Evolutionary conservation across 768 basidiomycete genomes (phyloP), one percentile per base, ranked within the genome.

Genomic region (Steccherinum ochraceum): DNA sequence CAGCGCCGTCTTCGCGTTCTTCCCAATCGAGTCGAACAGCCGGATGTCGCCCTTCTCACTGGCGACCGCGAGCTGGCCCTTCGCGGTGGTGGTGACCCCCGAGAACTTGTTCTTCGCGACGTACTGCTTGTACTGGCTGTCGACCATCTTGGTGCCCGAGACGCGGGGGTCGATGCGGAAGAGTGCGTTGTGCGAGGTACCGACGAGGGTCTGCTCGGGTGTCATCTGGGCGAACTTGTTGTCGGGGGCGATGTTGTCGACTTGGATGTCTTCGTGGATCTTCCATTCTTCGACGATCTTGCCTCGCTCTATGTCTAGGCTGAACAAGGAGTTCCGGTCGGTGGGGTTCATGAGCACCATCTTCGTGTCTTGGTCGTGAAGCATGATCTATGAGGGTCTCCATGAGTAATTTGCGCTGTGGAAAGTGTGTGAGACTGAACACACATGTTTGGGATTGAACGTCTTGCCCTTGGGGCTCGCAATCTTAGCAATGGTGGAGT

Each of bases 271-370:
- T 27, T 97, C 92, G 64, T 93, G 86, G n/a, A 99, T 84, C 64
- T 93, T 95, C 93, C 93, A 97, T 66, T 99, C 96, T 64, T 99
- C 96, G 19, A 98, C 92, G 24, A 99, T 84, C 69, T 96, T 95
- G 40, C 92, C 96, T 21, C 84, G 83, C 67, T 95, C 88, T 54
- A 99, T 80, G 69, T 99, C 96, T 79, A 98, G 83, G 56, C 76
- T 83, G 70, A 83, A 96, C 40, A 99, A 71, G 0, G 93, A 84
- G 60, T 91, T 81, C 2, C 86, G 83, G 35, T 92, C 81, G 35
- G 69, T 65, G 3, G 91, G 83, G 63, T 96, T 87, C 80, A 90
- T 89, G 50, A 99, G 65, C 49, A 99, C 71, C 93, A 99, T 93
- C 70, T 91, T 92, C 41, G 82, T 79, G 67, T 99, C 96, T 81